Base-by-base conservation (phyloP, 1,284 basidiomycete species). In the Agaricales sp. region DNA sequence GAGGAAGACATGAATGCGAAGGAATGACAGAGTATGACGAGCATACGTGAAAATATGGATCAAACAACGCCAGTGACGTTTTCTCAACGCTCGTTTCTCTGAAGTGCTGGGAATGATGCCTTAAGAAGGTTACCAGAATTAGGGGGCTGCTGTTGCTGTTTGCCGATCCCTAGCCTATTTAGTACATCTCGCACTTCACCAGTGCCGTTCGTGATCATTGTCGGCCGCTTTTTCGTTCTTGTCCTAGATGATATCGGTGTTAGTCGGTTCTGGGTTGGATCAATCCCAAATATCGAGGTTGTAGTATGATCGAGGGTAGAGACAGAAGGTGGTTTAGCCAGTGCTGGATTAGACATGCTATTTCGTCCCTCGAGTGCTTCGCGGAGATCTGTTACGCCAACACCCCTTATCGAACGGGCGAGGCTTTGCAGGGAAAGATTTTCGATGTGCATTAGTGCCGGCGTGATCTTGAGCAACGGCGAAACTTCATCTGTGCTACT, bases 381-480 rank as follows among this genome's bases (percentile, higher is more conserved):
- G 48, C 90, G 74, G 43, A 94, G 72, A 60, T 93, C 90, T 1
- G 78, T 81, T 12, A 94, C 90, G 22, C 92, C 92, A 6, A 93
- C 80, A 1, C 82, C 82, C 54, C 82, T 74, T 4, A 78, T 75
- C 3, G 85, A 85, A 46, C 85, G 77, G 26, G 81, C 75, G 49
- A 92, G 68, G 55, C 86, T 90, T 59, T 87, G 84, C 47, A 90
- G 70, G 2, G 89, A 92, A 20, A 87, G 69, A 62, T 93, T 93
- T 54, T 92, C 87, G 52, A 89, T 87, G 53, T 87, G 84, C 88
- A 92, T 92, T 51, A 93, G 68, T 13, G 83, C 80, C 38, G 85
- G 87, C 2, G 87, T 84, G 26, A 91, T 78, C 61, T 82, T 87
- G 52, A 88, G 73, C 46, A 90, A 71, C 2, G 85, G 79, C 1